A percentile compares a stretch with the other conserved stretches of the same genome.
These are phyloP conservation scores for Macrolepiota albuminosa DNA, from an alignment of 768 basidiomycete genomes.

Conservation along the genomic window DNA sequence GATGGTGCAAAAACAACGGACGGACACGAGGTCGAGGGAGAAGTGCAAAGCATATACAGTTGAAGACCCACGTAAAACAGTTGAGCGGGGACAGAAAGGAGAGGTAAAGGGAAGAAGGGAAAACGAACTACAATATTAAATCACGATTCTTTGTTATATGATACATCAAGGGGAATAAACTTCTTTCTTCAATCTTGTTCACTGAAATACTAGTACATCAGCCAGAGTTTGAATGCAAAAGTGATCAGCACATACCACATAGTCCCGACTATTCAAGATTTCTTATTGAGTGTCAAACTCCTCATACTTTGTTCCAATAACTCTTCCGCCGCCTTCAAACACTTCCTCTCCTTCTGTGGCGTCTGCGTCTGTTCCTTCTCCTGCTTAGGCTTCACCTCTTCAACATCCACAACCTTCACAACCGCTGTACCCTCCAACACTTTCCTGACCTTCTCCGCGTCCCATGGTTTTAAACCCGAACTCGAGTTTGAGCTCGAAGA, in stretches of 20 bases:
- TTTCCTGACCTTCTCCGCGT: conserved; percentile 75
- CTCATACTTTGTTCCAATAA: conserved; percentile 67
- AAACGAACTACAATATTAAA: conserved; percentile 1
- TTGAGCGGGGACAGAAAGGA: neutral
- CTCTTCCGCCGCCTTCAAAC: conserved; percentile 25
- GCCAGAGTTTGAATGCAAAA: neutral
- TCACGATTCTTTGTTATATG: neutral
- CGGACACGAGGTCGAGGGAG: neutral
- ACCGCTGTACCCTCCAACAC: conserved; percentile 84
- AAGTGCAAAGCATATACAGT: neutral
- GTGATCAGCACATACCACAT: neutral
- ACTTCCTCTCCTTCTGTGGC: conserved; percentile 24
- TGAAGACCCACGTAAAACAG: neutral
- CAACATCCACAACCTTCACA: conserved; percentile 74
- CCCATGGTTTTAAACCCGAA: conserved; percentile 38
- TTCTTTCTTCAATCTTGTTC: neutral
- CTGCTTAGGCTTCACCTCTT: conserved; percentile 18
- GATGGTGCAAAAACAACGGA: neutral
- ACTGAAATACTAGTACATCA: neutral
- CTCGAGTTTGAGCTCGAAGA: conserved; percentile 18
- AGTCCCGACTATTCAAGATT: conserved; percentile 14
- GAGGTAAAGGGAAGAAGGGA: no score
- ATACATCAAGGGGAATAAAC: neutral
- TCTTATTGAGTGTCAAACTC: conserved; percentile 58
- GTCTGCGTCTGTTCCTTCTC: neutral